Conservation (phyloP, 768 basidiomycete species). For the Psilocybe cubensis region DNA sequence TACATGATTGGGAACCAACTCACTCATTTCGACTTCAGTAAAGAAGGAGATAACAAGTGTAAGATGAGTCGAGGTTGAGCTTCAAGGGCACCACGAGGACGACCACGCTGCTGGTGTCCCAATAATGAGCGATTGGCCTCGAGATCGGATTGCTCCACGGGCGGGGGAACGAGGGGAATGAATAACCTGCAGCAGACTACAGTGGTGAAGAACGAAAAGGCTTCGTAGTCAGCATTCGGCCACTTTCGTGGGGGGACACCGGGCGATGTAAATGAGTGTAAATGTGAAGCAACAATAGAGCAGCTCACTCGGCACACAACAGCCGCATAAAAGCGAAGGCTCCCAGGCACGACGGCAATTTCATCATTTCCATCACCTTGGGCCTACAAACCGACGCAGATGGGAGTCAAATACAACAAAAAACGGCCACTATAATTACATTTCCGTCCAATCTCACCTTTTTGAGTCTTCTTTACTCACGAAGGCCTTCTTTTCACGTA, state of each 20-base stretch:
- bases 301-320: not conserved
- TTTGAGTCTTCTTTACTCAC: not conserved
- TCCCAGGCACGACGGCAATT: conserved; percentile 13
- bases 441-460: not conserved
- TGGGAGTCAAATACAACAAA: not conserved
- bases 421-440: not conserved
- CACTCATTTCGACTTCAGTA: conserved; percentile 24
- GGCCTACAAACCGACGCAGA: not conserved
- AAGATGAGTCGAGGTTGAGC: not conserved
- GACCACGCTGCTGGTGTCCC: not conserved
- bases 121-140: not conserved
- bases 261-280: not conserved
- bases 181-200: conserved; percentile 1
- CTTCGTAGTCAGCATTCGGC: conserved; percentile 10
- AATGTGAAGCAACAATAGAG: conserved; percentile 4
- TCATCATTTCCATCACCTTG: conserved; percentile 1
- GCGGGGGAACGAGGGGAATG: not conserved
- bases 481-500: not conserved
- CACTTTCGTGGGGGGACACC: conserved; percentile 2
- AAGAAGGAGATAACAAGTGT: conserved; percentile 25
- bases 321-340: conserved; percentile 3
- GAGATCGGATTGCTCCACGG: not conserved
- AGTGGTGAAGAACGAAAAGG: conserved; percentile 13
- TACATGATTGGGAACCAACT: not conserved
- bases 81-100: conserved; percentile 2